Conservation (phyloP, 2,329 filamentous ascomycete species). For the Cercospora citrullina region DNA sequence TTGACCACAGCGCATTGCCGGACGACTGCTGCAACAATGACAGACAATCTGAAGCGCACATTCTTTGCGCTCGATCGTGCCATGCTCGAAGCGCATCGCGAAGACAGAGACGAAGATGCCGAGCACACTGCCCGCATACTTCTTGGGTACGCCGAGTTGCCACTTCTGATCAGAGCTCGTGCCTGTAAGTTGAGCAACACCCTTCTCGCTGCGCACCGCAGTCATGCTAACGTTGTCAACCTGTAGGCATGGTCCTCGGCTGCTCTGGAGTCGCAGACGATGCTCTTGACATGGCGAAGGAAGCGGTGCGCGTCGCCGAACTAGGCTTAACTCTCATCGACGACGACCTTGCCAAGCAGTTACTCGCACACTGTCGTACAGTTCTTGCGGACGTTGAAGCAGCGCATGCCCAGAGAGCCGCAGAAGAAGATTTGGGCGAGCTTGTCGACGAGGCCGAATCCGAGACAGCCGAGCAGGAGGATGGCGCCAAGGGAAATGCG, state of each 20-base stretch:
- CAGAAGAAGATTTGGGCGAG: background rate
- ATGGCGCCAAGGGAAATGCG: too few relatives aligned
- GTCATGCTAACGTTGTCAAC: background rate
- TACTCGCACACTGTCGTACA: background rate
- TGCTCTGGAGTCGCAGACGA: background rate
- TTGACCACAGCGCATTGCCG: too few relatives aligned
- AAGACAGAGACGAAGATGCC: background rate
- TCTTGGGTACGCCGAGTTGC: background rate
- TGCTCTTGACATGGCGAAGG: background rate
- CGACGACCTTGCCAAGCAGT: background rate
- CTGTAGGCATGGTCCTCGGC: background rate
- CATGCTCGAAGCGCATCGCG: background rate
- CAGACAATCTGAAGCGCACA: background rate
- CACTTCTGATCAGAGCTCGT: background rate
- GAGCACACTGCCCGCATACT: background rate
- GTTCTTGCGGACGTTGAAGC: background rate
- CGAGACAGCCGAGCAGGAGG: background rate
- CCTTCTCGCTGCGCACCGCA: background rate
- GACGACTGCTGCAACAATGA: background rate
- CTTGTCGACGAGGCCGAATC: background rate
- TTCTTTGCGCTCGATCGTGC: background rate
- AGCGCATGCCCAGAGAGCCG: background rate
- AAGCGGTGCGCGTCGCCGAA: background rate
- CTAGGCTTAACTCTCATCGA: background rate
- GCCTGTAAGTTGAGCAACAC: background rate